These are phyloP conservation scores for Cercophora sp. DNA, from an alignment of 495 filamentous ascomycete genomes.

Conservation along the genomic window DNA sequence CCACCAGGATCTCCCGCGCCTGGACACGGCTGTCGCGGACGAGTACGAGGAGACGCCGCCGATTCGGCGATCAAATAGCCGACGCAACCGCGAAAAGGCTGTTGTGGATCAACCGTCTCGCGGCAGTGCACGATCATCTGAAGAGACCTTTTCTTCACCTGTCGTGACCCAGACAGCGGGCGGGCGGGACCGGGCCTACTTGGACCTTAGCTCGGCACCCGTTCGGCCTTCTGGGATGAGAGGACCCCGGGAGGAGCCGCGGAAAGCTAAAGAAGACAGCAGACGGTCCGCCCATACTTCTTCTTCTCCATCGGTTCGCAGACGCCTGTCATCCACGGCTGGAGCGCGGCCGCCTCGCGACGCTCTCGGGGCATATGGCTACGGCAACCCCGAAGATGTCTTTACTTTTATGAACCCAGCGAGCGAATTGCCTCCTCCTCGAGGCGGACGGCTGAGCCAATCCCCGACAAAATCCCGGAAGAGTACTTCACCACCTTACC, in stretches of 20 bases:
- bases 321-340: slow-evolving; percentile 18
- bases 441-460: slow-evolving; percentile 1
- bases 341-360: slow-evolving; percentile 10
- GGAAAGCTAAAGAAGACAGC: slow-evolving; percentile 15
- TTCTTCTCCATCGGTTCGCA: slow-evolving; percentile 5
- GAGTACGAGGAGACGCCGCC: slow-evolving; percentile 9
- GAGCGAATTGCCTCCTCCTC: slow-evolving; percentile 11
- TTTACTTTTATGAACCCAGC: slow-evolving; percentile 29
- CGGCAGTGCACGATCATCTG: slow-evolving; percentile 13
- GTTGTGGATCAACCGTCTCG: slow-evolving; percentile 19
- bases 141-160: slow-evolving; percentile 31
- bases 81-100: slow-evolving; percentile 21
- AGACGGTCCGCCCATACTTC: slow-evolving; percentile 16
- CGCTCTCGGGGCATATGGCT: slow-evolving; percentile 1
- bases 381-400: slow-evolving; percentile 17
- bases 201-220: slow-evolving; percentile 22
- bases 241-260: slow-evolving; percentile 14
- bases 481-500: slow-evolving; percentile 27
- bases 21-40: slow-evolving; percentile 30
- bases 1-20: slow-evolving; percentile 34
- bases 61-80: slow-evolving; percentile 19
- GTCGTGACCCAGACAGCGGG: slow-evolving; percentile 33
- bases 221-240: slow-evolving; percentile 9
- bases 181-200: slow-evolving; percentile 39
- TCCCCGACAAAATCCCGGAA: slow-evolving; percentile 19